Conservation (phyloP, 345 rosid genomes). For the Pistacia integerrima region DNA sequence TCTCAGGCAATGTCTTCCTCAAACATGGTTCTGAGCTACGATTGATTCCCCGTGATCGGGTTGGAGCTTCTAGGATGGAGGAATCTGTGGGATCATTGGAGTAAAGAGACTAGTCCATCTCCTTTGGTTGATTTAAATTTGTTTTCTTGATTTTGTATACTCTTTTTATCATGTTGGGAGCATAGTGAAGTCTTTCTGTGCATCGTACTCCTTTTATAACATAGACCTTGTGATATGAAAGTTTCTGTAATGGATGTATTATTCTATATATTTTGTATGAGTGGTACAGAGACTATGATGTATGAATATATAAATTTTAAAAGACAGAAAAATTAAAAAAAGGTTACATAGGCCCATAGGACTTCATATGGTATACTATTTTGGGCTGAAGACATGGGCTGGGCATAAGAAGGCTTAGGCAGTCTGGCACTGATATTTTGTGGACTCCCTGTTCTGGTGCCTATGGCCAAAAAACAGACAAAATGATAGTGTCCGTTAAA, state of each 20-base stretch:
- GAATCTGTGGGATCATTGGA: slow-evolving; percentile 9
- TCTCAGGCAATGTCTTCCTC: slow-evolving; percentile 87
- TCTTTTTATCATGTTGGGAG: not conserved
- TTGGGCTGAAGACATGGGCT: not conserved
- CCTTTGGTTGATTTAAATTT: not conserved
- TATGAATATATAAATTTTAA: not conserved
- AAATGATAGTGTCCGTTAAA: not conserved
- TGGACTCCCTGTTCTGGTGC: not conserved
- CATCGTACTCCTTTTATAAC: not conserved
- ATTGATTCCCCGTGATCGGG: slow-evolving; percentile 93
- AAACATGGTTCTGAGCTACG: slow-evolving; percentile 97
- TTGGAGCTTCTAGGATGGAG: slow-evolving; percentile 53
- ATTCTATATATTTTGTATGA: not conserved
- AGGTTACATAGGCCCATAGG: not conserved
- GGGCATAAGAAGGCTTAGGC: not conserved
- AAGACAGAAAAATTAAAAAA: not conserved
- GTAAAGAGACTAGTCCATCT: not conserved
- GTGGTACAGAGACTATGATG: not conserved
- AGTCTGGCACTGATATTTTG: too few relatives aligned
- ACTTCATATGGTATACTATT: not conserved
- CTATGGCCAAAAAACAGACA: not conserved
- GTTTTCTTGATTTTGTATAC: not conserved
- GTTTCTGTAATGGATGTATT: not conserved
- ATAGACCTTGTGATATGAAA: slow-evolving; percentile 5
- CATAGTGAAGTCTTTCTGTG: not conserved